Base-by-base conservation (phyloP, 306 rosid species). In the Glycine soja region DNA sequence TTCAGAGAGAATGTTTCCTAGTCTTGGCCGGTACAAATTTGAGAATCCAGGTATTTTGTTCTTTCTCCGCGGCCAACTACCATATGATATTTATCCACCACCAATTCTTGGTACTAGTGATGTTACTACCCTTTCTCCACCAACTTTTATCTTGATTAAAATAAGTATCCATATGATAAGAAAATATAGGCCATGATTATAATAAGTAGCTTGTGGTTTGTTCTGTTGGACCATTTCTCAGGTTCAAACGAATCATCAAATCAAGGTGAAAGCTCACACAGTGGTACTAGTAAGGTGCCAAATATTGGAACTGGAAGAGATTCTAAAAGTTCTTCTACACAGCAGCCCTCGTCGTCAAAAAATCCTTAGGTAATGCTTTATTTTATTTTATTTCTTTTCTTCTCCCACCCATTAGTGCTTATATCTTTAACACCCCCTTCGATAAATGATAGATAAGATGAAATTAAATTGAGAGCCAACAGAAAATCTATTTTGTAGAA, bases 181-280 rank as follows among this genome's bases (percentile, higher is more conserved):
- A 57, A 34, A 3, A 77, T 72, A 67, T 74, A 54, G 79, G 83
- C 19, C 78, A 84, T 75, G 75, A 73, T 68, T 46, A 85, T 19
- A 57, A 87, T 14, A 87, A 82, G 69, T 88, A 79, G 81, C 90
- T 87, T 10, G 95, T 90, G 90, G 85, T 91, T 87, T 90, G 87
- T 85, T 85, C 89, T 77, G 87, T 87, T 81, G 92, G 90, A 75
- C 82, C 90, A 85, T 47, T 85, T 72, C 76, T 46, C 90, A 7
- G 87, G 87, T 64, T 30, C 82, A 82, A 88, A 75, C n/a, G 88
- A 87, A 78, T 82, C 76, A 75, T 70, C 86, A n/a, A 88, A 84
- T 77, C 57, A 70, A 80, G 90, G 82, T 74, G 93, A 93, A 81
- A 12, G 73, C 68, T 58, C 85, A 65, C 65, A 15, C 1, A 12